Evolutionary conservation across 768 basidiomycete genomes (phyloP), one percentile per base, ranked within the genome.

Genomic region (Kwoniella botswanensis): DNA sequence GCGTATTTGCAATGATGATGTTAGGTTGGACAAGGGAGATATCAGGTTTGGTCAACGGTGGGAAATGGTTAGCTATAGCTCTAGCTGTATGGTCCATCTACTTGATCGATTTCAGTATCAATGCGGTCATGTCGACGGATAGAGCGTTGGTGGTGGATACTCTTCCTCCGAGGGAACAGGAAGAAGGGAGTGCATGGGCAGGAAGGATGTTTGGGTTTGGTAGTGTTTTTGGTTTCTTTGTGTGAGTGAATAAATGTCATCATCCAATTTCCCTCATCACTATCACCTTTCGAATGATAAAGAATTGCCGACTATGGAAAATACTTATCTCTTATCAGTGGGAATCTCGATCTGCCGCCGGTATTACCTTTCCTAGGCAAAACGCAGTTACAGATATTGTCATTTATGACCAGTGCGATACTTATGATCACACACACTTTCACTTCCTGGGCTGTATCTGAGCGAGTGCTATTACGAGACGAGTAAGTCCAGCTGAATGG

Each of bases 131-230:
- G 86, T 93, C 94, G 0, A 89, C 93, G 21, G 93, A 97, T 81
- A 91, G 95, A 59, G 93, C 94, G 0, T 87, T 97, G 11, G 86
- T 98, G 9, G 93, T 98, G 0, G 95, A 98, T 79, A 91, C 88
- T 0, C 83, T 96, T 4, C 90, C 93, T 0, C 85, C 91, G 0
- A 80, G 87, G 1, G 86, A 88, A 26, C 95, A 98, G 82, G 89
- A 94, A 6, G 85, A 88, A 10, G 94, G 92, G 0, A 97, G 95
- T 79, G 95, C 95, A 0, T 98, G 95, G 95, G 95, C 93, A 0
- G 93, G 92, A 0, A 86, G 91, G n/a, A 95, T 97, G 93, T 85
- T 92, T 56, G 93, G 92, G 1, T 77, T 94, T 29, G 95, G 95
- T 12, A 90, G 92, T 66, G 90, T 96, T 0, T 85, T 89, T 1